Evolutionary conservation across 2,329 filamentous ascomycete species (phyloP).

Genomic region (Exophiala sp.): DNA sequence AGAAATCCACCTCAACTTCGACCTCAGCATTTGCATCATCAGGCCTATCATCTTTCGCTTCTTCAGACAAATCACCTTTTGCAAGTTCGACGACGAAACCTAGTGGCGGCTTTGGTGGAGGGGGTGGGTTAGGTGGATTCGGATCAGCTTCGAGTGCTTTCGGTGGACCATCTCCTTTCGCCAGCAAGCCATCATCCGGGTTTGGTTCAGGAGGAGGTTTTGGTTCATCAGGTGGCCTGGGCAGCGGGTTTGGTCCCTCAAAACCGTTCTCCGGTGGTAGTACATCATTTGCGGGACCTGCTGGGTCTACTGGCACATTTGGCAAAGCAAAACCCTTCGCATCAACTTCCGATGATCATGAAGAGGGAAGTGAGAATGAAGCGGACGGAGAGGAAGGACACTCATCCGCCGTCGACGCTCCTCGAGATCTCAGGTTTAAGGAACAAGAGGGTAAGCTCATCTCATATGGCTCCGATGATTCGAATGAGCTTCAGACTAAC

Average conservation of each 20-base stretch:
- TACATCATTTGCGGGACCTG: constrained; percentile 66
- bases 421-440: constrained; percentile 47
- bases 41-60: constrained; percentile 63
- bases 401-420: constrained; percentile 59
- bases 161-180: constrained; percentile 31
- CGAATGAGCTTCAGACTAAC: constrained; percentile 30
- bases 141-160: constrained; percentile 30
- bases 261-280: constrained; percentile 46
- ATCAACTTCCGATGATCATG: constrained; percentile 60
- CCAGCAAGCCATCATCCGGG: constrained; percentile 34
- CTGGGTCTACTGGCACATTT: constrained; percentile 45
- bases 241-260: constrained; percentile 38
- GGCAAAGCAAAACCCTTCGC: constrained; percentile 63
- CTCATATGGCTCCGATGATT: background rate
- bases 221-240: constrained; percentile 37
- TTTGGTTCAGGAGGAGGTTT: constrained; percentile 36
- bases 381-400: constrained; percentile 52
- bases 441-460: constrained; percentile 63
- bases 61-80: constrained; percentile 62
- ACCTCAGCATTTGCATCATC: constrained; percentile 65
- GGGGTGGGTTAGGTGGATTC: constrained; percentile 30
- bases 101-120: constrained; percentile 15
- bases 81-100: constrained; percentile 47
- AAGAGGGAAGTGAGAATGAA: constrained; percentile 46
- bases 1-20: constrained; percentile 52